A percentile compares a stretch with the other conserved stretches of the same genome.
These are phyloP conservation scores for Delitschia confertaspora DNA, from an alignment of 495 filamentous ascomycete genomes.

Conservation along the genomic window DNA sequence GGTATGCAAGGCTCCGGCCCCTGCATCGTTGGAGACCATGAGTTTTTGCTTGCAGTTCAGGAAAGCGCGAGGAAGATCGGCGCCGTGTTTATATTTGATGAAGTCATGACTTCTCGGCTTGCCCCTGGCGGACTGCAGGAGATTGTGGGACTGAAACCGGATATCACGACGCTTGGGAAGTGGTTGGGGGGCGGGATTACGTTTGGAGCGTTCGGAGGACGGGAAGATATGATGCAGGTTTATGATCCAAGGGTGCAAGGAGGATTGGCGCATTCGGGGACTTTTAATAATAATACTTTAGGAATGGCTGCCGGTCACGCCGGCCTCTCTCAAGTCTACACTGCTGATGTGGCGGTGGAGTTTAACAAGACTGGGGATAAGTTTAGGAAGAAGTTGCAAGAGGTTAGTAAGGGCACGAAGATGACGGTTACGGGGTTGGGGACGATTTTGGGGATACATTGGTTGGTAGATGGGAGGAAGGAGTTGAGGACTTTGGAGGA, in stretches of 20 bases:
- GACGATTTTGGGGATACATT: slow-evolving; percentile 41
- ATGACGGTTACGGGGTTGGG: slow-evolving; percentile 37
- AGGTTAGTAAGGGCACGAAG: slow-evolving; percentile 33
- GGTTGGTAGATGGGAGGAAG: slow-evolving; percentile 20
- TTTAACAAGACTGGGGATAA: slow-evolving; percentile 37
- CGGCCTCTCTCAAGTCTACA: slow-evolving; percentile 39
- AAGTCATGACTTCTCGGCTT: slow-evolving; percentile 56
- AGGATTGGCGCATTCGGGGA: slow-evolving; percentile 46
- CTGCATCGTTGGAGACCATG: slow-evolving; percentile 36
- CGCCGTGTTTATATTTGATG: slow-evolving; percentile 52
- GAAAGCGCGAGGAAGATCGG: slow-evolving; percentile 33
- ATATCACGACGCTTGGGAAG: slow-evolving; percentile 55
- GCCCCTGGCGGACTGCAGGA: slow-evolving; percentile 40
- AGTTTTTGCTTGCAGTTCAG: slow-evolving; percentile 41
- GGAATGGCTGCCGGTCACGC: slow-evolving; percentile 48
- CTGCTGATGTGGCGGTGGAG: slow-evolving; percentile 32
- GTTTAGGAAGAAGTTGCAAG: slow-evolving; percentile 31
- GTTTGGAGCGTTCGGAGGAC: slow-evolving; percentile 56
- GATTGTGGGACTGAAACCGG: slow-evolving; percentile 41
- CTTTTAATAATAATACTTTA: slow-evolving; percentile 60
- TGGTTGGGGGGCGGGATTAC: slow-evolving; percentile 54
- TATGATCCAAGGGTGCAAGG: slow-evolving; percentile 42
- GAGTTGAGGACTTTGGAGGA: slow-evolving; percentile 18
- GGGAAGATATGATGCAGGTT: slow-evolving; percentile 44
- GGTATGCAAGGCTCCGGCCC: slow-evolving; percentile 51